These are phyloP conservation scores for Pleurotus tuber-regium DNA, from an alignment of 768 basidiomycete genomes.

Conservation along the genomic window DNA sequence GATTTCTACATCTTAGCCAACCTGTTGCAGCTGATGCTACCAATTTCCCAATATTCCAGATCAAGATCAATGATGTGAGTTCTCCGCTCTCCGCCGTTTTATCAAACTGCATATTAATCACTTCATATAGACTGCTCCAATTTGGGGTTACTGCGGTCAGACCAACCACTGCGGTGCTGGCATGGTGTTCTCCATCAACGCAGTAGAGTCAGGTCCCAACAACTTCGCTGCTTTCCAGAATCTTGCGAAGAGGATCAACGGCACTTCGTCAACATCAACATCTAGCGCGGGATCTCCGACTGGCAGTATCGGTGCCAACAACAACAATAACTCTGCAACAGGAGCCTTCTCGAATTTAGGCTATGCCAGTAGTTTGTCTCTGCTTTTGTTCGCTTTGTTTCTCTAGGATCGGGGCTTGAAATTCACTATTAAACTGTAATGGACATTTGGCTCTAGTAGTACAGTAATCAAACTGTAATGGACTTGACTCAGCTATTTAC, in stretches of 20 bases:
- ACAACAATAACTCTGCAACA: neutral
- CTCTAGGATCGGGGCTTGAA: too few relatives aligned
- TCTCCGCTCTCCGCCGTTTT: neutral
- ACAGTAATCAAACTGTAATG: too few relatives aligned
- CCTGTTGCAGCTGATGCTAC: constrained; percentile 33
- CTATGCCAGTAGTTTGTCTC: neutral
- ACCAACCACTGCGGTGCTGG: constrained; percentile 49
- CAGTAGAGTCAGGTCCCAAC: constrained; percentile 40
- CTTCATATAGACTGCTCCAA: constrained; percentile 41
- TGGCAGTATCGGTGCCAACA: neutral
- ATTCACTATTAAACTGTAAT: too few relatives aligned
- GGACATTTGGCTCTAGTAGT: too few relatives aligned
- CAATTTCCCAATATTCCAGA: constrained; percentile 36
- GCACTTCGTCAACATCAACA: constrained; percentile 13
- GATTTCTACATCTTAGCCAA: constrained; percentile 26
- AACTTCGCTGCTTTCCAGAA: constrained; percentile 50
- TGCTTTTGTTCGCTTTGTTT: neutral
- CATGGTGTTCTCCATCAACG: constrained; percentile 66
- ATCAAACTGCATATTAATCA: neutral
- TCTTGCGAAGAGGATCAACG: constrained; percentile 23
- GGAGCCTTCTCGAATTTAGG: neutral
- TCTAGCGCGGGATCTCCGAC: neutral
- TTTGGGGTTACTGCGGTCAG: constrained; percentile 62
- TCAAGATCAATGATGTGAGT: constrained; percentile 39
- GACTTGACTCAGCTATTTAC: too few relatives aligned